Conservation (phyloP, 192 early-diverging fungal species). For the Coemansia umbellata region DNA sequence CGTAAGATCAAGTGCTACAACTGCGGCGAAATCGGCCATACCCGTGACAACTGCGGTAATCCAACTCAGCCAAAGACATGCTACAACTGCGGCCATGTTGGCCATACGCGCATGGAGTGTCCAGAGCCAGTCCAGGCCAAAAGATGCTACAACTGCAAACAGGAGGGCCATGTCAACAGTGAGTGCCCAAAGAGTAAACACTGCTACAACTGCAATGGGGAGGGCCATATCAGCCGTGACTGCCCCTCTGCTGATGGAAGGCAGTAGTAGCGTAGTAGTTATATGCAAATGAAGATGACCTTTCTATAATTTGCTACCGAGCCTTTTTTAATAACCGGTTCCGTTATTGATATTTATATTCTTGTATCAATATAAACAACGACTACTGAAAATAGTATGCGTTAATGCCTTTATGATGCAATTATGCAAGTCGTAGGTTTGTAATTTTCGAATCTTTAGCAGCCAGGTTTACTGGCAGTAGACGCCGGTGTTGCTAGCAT, state of each 20-base stretch:
- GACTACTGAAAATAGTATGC: not conserved
- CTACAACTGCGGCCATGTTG: conserved; percentile 52
- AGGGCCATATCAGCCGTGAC: conserved; percentile 35
- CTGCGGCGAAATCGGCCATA: conserved; percentile 55
- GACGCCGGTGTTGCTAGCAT: conserved; percentile 35
- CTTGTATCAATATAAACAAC: not conserved
- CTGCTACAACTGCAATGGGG: conserved; percentile 48
- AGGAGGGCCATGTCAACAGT: conserved; percentile 46
- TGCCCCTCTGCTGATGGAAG: conserved; percentile 12
- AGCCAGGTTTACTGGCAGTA: conserved; percentile 25
- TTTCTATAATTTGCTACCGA: too few species aligned
- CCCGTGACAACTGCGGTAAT: conserved; percentile 35
- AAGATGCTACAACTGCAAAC: conserved; percentile 55
- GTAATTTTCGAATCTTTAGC: too few species aligned
- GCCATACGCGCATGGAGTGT: conserved; percentile 51
- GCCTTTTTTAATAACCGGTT: too few species aligned
- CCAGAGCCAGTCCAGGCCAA: conserved; percentile 26
- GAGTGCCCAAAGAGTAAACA: conserved; percentile 36
- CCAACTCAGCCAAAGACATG: conserved; percentile 22
- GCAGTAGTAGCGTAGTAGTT: not conserved
- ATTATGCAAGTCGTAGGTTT: not conserved
- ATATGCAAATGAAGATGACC: not conserved
- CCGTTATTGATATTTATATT: not conserved
- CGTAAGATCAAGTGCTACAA: conserved; percentile 26
- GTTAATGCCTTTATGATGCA: too few species aligned